phyloP scores from a whole-genome alignment of 2,329 filamentous ascomycete species.

The Colletotrichum viniferum region DNA sequence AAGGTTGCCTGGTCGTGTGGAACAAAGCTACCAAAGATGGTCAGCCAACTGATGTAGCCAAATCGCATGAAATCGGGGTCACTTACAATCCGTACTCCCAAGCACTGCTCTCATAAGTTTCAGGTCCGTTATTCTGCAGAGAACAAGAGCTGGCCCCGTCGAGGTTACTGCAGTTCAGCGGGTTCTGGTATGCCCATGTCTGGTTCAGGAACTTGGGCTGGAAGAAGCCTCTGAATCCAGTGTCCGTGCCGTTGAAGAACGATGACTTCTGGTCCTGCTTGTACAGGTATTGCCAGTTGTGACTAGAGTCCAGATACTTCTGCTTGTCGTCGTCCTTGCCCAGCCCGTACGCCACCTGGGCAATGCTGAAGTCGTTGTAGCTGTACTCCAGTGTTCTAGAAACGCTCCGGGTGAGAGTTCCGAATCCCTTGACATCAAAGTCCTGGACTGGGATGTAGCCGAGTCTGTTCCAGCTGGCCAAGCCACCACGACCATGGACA shows the following conservation, averaged over 20 bases:
- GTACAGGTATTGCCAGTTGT: slow-evolving; percentile 72
- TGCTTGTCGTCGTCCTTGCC: slow-evolving; percentile 59
- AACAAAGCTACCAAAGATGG: slow-evolving; percentile 43
- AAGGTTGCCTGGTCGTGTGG: slow-evolving; percentile 59
- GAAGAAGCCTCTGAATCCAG: slow-evolving; percentile 72
- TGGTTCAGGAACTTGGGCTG: slow-evolving; percentile 71
- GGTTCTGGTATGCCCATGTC: slow-evolving; percentile 73
- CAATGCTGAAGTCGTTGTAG: slow-evolving; percentile 77
- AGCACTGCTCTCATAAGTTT: slow-evolving; percentile 74
- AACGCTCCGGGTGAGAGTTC: slow-evolving; percentile 71
- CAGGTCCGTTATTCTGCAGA: slow-evolving; percentile 63
- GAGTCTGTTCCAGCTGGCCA: slow-evolving; percentile 73
- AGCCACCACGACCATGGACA: slow-evolving; percentile 71
- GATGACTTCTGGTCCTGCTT: slow-evolving; percentile 61
- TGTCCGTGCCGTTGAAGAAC: slow-evolving; percentile 59
- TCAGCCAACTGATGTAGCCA: not conserved
- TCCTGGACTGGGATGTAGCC: slow-evolving; percentile 76
- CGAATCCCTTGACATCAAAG: slow-evolving; percentile 69
- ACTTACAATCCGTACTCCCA: slow-evolving; percentile 76
- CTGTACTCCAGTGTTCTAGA: slow-evolving; percentile 79
- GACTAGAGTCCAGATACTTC: slow-evolving; percentile 63
- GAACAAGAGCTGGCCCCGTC: slow-evolving; percentile 63
- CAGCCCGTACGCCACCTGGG: slow-evolving; percentile 63
- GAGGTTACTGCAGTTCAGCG: slow-evolving; percentile 63
- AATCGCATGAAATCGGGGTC: accelerated